Evolutionary conservation across 306 rosid genomes (phyloP).

Genomic region (Delonix regia): DNA sequence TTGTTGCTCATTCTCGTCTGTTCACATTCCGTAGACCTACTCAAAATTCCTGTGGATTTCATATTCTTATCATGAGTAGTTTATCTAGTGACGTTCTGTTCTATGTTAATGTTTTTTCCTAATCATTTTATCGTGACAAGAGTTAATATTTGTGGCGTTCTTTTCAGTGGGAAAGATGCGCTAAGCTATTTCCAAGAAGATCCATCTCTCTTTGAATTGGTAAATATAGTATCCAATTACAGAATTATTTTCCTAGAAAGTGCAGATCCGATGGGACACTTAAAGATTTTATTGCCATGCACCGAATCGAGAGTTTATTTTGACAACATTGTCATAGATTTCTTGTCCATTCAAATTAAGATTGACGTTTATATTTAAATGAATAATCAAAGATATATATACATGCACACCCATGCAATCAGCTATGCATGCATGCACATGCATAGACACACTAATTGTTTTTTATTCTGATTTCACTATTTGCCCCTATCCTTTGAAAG

Average conservation of each 20-base stretch:
- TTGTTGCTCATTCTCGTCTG: not conserved
- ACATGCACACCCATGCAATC: not conserved
- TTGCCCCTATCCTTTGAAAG: slow-evolving; percentile 1
- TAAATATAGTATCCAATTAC: slow-evolving; percentile 40
- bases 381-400: not conserved
- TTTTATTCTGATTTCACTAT: slow-evolving; percentile 8
- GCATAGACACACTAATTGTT: not conserved
- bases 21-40: not conserved
- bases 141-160: slow-evolving; percentile 4
- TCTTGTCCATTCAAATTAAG: not conserved
- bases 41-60: not conserved
- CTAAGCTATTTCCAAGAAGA: slow-evolving; percentile 82
- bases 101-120: not conserved
- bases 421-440: not conserved
- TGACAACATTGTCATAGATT: not conserved
- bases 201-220: slow-evolving; percentile 67
- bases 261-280: not conserved
- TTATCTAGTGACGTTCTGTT: not conserved
- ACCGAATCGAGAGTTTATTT: not conserved
- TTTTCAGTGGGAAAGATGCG: slow-evolving; percentile 84
- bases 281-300: not conserved
- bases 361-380: not conserved
- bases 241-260: not conserved
- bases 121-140: slow-evolving; percentile 9
- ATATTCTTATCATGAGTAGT: not conserved